These are phyloP conservation scores for Camelina neglecta DNA, from an alignment of 345 rosid species.

Conservation along the genomic window DNA sequence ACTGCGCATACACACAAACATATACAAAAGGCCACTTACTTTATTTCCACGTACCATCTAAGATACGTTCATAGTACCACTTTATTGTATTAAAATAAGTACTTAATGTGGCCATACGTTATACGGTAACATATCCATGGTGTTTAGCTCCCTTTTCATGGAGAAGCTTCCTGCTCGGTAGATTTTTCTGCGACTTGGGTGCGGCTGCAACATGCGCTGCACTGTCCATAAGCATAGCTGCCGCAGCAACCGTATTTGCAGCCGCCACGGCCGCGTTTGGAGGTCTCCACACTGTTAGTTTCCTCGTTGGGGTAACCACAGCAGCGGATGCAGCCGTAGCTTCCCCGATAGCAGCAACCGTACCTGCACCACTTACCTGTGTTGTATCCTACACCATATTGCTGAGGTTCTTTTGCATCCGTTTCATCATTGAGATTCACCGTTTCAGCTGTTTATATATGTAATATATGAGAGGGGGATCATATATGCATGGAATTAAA, in stretches of 20 bases:
- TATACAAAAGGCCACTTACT: background rate
- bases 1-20: constrained; percentile 2
- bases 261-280: constrained; percentile 9
- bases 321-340: constrained; percentile 13
- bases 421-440: background rate
- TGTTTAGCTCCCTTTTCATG: background rate
- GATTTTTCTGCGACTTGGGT: constrained; percentile 6
- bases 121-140: constrained; percentile 16
- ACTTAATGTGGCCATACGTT: constrained; percentile 15
- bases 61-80: constrained; percentile 16
- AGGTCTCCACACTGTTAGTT: constrained; percentile 6
- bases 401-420: constrained; percentile 7
- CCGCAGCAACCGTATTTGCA: constrained; percentile 15
- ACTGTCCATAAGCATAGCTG: constrained; percentile 7
- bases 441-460: constrained; percentile 15
- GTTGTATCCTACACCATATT: background rate
- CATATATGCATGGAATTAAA: background rate
- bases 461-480: constrained; percentile 1
- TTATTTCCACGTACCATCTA: constrained; percentile 5
- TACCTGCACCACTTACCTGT: background rate
- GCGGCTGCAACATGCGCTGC: constrained; percentile 6
- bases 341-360: constrained; percentile 20
- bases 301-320: constrained; percentile 16
- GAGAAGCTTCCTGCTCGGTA: constrained; percentile 21
- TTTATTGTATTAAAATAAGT: constrained; percentile 17